Base-by-base conservation (phyloP, 257 asterid species). In the Apocynum venetum region DNA sequence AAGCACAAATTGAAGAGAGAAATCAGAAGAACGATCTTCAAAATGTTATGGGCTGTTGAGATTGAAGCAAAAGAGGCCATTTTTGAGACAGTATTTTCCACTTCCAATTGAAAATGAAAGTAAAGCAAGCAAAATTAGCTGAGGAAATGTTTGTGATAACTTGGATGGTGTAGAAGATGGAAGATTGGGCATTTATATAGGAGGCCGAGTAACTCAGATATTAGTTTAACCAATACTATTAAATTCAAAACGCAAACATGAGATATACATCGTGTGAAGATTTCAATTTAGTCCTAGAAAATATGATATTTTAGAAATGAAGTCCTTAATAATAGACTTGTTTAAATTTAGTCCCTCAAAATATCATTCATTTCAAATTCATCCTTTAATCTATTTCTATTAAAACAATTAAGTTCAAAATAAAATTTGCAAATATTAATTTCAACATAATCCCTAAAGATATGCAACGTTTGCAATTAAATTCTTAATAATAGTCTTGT, bases 1-100 rank as follows among this genome's bases (percentile, higher is more conserved):
- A 80, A 76, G 35, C 81, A 74, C 12, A 68, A 64, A 77, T 68
- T 77, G 60, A 75, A 77, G 46, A 84, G 17, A 31, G 87, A 82
- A 46, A 84, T 60, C 5, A 87, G 4, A 17, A 81, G 72, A 44
- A 87, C 74, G 4, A 87, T 40, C 36, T 71, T 76, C 2, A 85
- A 44, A 66, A 77, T 36, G 67, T 60, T 40, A n/a, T 55, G 63
- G 31, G 31, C 31, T 25, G 31, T 25, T 25, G 31, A 25, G 31
- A 25, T 25, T 25, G 31, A 25, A 31, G 68, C 59, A 65, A 36
- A 68, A 72, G 82, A 64, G 63, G 83, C 83, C 89, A 86, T 86
- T 78, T n/a, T 46, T 66, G 40, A 0, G 3, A 1, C 36, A 15
- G 36, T 8, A 1, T 76, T 25, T 40, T 40, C 31, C 3, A 31